Conservation (phyloP, 2,329 filamentous ascomycete species). For the Talaromyces sp. region DNA sequence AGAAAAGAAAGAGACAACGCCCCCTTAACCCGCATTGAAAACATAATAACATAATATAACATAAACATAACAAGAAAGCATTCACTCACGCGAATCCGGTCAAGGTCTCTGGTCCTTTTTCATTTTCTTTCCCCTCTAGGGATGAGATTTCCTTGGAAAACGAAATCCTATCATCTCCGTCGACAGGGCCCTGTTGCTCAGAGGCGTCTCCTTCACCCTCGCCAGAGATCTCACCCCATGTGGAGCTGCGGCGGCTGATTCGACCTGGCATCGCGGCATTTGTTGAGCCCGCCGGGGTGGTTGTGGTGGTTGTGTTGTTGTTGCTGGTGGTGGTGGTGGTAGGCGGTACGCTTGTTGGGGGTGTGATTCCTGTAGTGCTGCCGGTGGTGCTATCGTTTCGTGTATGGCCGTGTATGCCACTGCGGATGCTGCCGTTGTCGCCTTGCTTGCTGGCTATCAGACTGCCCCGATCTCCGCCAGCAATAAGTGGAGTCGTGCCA, state of each 20-base stretch:
- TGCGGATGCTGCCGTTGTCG: slow-evolving; percentile 74
- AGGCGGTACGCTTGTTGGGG: slow-evolving; percentile 52
- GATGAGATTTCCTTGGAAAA: not conserved
- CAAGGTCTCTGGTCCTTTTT: not conserved
- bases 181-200: slow-evolving; percentile 3
- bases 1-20: not conserved
- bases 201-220: slow-evolving; percentile 22
- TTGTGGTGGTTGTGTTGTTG: not conserved
- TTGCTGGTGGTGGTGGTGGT: slow-evolving; percentile 37
- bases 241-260: slow-evolving; percentile 40
- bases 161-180: not conserved
- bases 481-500: slow-evolving; percentile 54
- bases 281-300: slow-evolving; percentile 22
- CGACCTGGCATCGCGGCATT: slow-evolving; percentile 23
- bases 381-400: slow-evolving; percentile 78
- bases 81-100: too few relatives aligned
- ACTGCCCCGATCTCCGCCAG: slow-evolving; percentile 73
- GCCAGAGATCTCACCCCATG: slow-evolving; percentile 41
- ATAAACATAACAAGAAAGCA: not conserved
- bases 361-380: slow-evolving; percentile 50
- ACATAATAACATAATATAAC: not conserved
- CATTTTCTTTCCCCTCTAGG: not conserved
- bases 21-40: not conserved
- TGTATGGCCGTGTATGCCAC: slow-evolving; percentile 70
- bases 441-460: slow-evolving; percentile 65